These are phyloP conservation scores for Strobilomyces dryophilus DNA, from an alignment of 768 basidiomycete species.

Conservation along the genomic window DNA sequence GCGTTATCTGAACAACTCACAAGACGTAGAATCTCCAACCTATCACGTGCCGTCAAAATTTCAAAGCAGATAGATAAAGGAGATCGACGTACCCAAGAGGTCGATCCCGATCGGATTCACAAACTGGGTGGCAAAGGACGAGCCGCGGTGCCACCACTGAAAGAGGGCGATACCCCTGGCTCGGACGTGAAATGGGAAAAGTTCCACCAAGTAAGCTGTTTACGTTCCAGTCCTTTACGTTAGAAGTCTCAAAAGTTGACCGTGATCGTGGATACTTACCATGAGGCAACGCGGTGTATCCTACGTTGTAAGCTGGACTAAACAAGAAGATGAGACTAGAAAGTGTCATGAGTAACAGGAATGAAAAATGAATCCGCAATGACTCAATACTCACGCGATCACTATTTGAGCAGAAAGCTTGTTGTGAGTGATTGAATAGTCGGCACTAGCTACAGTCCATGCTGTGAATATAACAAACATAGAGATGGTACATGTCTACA, in stretches of 20 bases:
- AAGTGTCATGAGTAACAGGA: background rate
- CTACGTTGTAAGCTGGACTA: background rate
- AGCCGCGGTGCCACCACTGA: conserved; percentile 51
- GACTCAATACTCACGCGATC: background rate
- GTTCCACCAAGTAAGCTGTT: conserved; percentile 26
- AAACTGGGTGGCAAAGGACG: conserved; percentile 7
- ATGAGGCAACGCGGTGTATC: background rate
- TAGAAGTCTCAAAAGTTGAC: background rate
- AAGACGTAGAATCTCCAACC: background rate
- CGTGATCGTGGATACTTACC: background rate
- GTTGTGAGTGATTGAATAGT: background rate
- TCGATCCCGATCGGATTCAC: conserved; percentile 18
- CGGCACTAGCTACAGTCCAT: conserved; percentile 5
- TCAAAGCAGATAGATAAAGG: background rate
- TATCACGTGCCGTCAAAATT: background rate
- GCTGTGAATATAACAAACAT: conserved; percentile 3
- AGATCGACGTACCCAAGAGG: background rate
- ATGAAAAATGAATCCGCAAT: background rate
- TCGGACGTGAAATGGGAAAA: background rate
- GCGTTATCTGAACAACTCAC: background rate
- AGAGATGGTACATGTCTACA: conserved; percentile 7
- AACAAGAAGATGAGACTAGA: conserved; percentile 1
- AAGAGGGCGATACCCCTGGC: conserved; percentile 36
- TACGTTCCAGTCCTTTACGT: background rate
- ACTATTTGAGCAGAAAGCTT: background rate